Percentiles rank a stretch among this genome's conserved stretches.
These are phyloP conservation scores for Coemansia biformis DNA, from an alignment of 192 early-diverging fungal species.

Conservation along the genomic window DNA sequence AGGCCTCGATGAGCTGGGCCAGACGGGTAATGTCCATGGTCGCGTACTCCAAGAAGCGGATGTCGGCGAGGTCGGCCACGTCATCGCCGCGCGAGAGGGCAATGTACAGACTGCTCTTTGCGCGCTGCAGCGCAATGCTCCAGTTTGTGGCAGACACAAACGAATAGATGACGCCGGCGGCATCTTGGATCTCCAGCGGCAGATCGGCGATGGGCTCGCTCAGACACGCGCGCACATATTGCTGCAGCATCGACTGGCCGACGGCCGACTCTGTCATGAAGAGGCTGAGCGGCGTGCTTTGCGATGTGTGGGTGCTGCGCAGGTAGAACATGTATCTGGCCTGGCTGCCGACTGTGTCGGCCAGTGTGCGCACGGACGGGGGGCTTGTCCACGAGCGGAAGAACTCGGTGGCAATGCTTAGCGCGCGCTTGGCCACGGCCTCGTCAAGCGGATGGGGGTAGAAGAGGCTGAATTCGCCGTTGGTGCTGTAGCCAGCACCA, in stretches of 20 bases:
- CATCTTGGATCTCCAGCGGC: conserved; percentile 66
- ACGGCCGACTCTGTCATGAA: conserved; percentile 31
- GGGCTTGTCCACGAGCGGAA: conserved; percentile 44
- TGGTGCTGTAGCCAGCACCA: conserved; percentile 32
- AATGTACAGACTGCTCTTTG: conserved; percentile 61
- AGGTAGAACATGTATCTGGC: conserved; percentile 33
- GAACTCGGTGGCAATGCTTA: conserved; percentile 38
- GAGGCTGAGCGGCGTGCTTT: conserved; percentile 30
- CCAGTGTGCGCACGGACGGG: conserved; percentile 35
- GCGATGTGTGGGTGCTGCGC: conserved; percentile 45
- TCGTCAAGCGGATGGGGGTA: conserved; percentile 48
- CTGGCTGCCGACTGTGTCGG: conserved; percentile 45
- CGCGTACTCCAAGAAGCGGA: conserved; percentile 82
- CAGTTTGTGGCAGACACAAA: conserved; percentile 89
- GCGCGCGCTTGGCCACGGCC: conserved; percentile 49
- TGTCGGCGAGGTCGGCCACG: conserved; percentile 68
- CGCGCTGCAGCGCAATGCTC: conserved; percentile 69
- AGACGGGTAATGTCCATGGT: conserved; percentile 72
- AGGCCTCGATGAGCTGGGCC: conserved; percentile 55
- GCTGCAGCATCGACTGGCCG: conserved; percentile 32
- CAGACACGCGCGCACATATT: conserved; percentile 53
- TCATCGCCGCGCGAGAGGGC: conserved; percentile 63
- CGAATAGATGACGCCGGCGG: conserved; percentile 76
- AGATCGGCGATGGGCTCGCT: conserved; percentile 39
- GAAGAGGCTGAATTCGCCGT: conserved; percentile 30